These are phyloP conservation scores for Colletotrichum plurivorum DNA, from an alignment of 2,329 filamentous ascomycete genomes.

Conservation along the genomic window DNA sequence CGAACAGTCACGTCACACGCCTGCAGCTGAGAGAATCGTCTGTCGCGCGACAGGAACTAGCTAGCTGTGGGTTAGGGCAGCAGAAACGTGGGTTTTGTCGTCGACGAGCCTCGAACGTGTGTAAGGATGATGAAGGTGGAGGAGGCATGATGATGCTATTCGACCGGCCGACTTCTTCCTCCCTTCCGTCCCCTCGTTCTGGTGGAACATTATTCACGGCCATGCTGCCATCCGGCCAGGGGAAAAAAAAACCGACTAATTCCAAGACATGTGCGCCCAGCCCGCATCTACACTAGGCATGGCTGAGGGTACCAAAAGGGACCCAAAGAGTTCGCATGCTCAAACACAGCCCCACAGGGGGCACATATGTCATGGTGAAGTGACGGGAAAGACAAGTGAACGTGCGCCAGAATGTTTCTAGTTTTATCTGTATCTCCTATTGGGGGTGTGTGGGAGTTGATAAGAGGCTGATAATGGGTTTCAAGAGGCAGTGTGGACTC, in stretches of 20 bases:
- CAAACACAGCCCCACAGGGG: conserved; percentile 2
- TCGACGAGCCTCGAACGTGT: conserved; percentile 6
- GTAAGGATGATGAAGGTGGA: neutral
- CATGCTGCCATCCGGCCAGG: conserved; percentile 10
- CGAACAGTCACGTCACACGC: conserved; percentile 1
- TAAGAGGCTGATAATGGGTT: conserved; percentile 9
- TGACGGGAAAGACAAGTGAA: neutral
- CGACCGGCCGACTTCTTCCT: neutral
- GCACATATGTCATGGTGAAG: conserved; percentile 11
- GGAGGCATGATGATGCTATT: conserved; percentile 6
- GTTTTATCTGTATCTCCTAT: neutral
- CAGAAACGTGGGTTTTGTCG: too few relatives aligned
- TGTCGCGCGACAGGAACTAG: neutral
- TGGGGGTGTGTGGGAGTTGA: neutral
- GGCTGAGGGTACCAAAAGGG: neutral
- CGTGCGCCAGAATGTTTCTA: conserved; percentile 25
- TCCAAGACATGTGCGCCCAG: conserved; percentile 5
- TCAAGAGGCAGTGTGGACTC: conserved; percentile 14
- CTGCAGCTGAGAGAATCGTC: neutral
- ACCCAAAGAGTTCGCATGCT: neutral
- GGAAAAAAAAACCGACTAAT: conserved; percentile 21
- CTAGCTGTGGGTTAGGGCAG: conserved; percentile 1
- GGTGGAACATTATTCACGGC: conserved; percentile 11
- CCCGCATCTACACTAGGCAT: neutral
- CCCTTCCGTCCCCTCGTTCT: neutral